Evolutionary conservation across 495 filamentous ascomycete genomes (phyloP).

Genomic region (Xylaria scruposa): DNA sequence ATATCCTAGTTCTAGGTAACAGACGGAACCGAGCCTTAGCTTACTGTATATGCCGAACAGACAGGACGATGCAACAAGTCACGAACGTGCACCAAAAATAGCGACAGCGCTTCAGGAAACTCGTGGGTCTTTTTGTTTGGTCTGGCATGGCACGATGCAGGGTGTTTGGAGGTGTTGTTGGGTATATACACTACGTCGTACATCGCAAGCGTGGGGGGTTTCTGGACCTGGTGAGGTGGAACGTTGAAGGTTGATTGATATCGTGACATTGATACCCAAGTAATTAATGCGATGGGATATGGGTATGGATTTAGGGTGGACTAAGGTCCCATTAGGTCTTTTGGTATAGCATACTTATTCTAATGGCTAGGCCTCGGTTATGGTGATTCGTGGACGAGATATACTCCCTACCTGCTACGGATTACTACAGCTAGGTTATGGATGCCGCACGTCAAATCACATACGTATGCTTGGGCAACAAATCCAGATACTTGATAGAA

Average conservation of each 20-base stretch:
- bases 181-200: background rate
- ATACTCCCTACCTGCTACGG: background rate
- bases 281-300: background rate
- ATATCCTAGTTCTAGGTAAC: background rate
- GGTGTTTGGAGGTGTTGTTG: conserved; percentile 1
- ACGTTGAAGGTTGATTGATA: background rate
- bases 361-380: background rate
- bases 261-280: background rate
- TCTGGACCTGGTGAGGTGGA: background rate
- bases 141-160: background rate
- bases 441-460: background rate
- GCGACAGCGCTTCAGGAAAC: conserved; percentile 1
- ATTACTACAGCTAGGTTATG: background rate
- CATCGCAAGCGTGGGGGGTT: background rate
- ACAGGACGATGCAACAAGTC: background rate
- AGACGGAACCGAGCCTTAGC: background rate
- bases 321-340: too few relatives aligned
- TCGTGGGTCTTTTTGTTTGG: background rate
- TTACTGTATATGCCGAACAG: background rate
- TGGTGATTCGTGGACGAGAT: background rate
- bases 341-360: background rate
- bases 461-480: background rate
- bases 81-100: conserved; percentile 17
- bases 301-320: background rate
- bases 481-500: background rate